Evolutionary conservation across 1,284 basidiomycete species (phyloP).

Genomic region (Microbotryum scabiosae): DNA sequence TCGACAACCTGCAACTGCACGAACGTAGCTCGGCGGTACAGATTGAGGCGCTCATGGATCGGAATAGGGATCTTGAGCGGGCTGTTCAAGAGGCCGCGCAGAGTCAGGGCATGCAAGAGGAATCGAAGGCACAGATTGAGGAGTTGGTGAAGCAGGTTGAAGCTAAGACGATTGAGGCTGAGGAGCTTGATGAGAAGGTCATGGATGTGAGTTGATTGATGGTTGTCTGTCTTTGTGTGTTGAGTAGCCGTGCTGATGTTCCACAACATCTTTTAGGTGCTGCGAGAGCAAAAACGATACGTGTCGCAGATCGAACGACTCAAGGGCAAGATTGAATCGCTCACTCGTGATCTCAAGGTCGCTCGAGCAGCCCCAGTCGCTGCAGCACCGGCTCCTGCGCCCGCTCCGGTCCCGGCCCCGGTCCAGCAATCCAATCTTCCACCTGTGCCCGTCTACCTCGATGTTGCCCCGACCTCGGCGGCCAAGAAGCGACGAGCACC

Average conservation of each 20-base stretch:
- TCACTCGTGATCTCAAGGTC: conserved; percentile 22
- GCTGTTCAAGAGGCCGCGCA: background rate
- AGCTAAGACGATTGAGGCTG: conserved; percentile 15
- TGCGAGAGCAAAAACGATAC: conserved; percentile 24
- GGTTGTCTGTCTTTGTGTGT: too few species aligned
- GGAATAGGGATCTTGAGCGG: background rate
- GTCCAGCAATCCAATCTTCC: background rate
- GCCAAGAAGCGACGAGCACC: conserved; percentile 25
- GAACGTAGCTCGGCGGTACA: conserved; percentile 13
- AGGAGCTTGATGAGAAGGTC: conserved; percentile 28
- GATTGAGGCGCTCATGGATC: conserved; percentile 2
- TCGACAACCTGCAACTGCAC: too few species aligned
- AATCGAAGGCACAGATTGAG: conserved; percentile 5
- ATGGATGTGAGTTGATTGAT: conserved; percentile 25
- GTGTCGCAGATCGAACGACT: conserved; percentile 20
- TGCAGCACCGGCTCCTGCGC: background rate
- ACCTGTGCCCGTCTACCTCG: background rate
- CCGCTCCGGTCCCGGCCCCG: background rate
- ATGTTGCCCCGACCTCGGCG: background rate
- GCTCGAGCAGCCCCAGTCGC: conserved; percentile 9
- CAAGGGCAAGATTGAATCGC: conserved; percentile 19
- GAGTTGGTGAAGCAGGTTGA: conserved; percentile 20
- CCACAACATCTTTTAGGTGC: too few species aligned
- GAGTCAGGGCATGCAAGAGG: background rate
- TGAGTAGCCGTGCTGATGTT: too few species aligned